These are phyloP conservation scores for Micractinium conductrix DNA, from an alignment of 139 green algal species.

Conservation along the genomic window DNA sequence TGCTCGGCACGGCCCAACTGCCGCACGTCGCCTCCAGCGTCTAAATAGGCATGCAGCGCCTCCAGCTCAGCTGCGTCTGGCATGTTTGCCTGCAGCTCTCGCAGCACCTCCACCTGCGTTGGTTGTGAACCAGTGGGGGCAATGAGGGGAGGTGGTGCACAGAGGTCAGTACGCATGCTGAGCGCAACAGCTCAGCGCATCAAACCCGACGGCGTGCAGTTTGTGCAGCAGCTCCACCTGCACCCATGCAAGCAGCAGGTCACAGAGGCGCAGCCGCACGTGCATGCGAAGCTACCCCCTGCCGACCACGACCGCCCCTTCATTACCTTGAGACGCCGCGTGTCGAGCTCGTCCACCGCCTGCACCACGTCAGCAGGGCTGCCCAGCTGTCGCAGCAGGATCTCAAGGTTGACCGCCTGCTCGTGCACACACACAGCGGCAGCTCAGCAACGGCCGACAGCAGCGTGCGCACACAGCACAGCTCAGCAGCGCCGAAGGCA, in stretches of 20 bases:
- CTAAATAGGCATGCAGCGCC: slow-evolving; percentile 32
- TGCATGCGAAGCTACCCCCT: too few relatives aligned
- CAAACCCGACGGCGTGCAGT: too few relatives aligned
- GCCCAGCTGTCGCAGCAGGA: slow-evolving; percentile 33
- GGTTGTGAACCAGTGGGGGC: not conserved
- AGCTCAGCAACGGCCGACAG: too few relatives aligned
- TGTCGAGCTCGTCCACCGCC: slow-evolving; percentile 20
- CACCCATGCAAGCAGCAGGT: too few relatives aligned
- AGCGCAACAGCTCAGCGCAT: too few relatives aligned
- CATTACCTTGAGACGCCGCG: not conserved
- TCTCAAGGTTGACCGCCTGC: slow-evolving; percentile 38
- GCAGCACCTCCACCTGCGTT: slow-evolving; percentile 17
- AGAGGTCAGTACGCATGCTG: too few relatives aligned
- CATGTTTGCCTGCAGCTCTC: slow-evolving; percentile 41
- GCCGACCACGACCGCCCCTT: too few relatives aligned
- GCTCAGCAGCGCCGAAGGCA: too few relatives aligned
- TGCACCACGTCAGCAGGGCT: slow-evolving; percentile 17
- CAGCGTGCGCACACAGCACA: too few relatives aligned
- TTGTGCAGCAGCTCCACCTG: not conserved
- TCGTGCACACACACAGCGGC: too few relatives aligned
- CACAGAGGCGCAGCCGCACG: too few relatives aligned
- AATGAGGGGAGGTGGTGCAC: too few relatives aligned
- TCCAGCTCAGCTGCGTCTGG: slow-evolving; percentile 16
- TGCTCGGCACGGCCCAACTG: slow-evolving; percentile 35
- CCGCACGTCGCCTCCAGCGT: not conserved